Base-by-base conservation (phyloP, 306 rosid species). In the Vicia sativa region DNA sequence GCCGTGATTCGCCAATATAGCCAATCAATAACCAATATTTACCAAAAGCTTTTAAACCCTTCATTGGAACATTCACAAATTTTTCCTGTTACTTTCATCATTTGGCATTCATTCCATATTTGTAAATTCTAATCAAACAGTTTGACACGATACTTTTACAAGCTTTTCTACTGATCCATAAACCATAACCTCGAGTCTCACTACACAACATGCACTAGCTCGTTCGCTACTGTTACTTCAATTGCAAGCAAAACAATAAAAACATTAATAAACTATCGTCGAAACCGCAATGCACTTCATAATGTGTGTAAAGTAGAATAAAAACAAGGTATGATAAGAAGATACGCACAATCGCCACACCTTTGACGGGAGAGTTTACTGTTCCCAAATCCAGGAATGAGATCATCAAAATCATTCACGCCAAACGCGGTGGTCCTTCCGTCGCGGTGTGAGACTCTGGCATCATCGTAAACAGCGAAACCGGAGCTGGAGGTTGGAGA, bases 301-400 rank as follows among this genome's bases (percentile, higher is more conserved):
- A 14, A 11, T 31, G 35, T 38, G 44, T 26, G 39, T 5, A 60
- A 2, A 38, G 34, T 39, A 11, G 11, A 61, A 41, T 31, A 57
- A 5, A 31, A 60, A 31, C 37, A 56, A 79, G 52, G 44, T 39
- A 14, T 46, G 48, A 38, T 14, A n/a, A 5, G 29, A 59, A 28
- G 58, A 26, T 4, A 60, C 69, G 62, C 54, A 48, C 15, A 52
- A 50, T 44, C 42, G 41, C 46, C 75, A 68, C 88, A 93, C 99
- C 99, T 83, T 45, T 79, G 89, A 80, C 58, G 58, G 18, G 80
- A 65, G 9, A 73, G 63, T 71, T 77, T 88, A 45, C 79, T 50
- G 23, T 84, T 78, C 65, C 93, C 87, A 67, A 88, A 88, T 52
- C 97, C 99, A 50, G 86, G 84, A 54, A 93, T 14, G 80, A 88